phyloP scores from a whole-genome alignment of 2,329 filamentous ascomycete genomes.

The Coniochaeta sp. region DNA sequence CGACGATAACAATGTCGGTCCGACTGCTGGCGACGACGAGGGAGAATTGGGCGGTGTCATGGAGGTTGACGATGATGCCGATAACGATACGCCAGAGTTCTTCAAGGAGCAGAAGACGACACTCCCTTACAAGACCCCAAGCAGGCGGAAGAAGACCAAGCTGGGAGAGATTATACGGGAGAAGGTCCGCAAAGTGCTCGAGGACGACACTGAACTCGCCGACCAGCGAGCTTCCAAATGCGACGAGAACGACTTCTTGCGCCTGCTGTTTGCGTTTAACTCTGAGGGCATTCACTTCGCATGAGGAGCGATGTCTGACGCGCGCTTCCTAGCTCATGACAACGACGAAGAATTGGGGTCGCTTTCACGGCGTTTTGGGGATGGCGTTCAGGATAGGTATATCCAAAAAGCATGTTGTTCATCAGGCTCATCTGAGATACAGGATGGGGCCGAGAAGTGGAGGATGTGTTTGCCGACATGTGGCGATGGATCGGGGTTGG shows the following conservation, averaged over 20 bases:
- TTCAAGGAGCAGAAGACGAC: slow-evolving; percentile 60
- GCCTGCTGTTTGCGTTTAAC: slow-evolving; percentile 62
- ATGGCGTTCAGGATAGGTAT: neutral
- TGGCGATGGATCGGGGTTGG: neutral
- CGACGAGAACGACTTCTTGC: slow-evolving; percentile 88
- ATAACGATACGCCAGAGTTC: slow-evolving; percentile 73
- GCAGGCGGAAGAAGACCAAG: slow-evolving; percentile 70
- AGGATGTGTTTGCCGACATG: neutral
- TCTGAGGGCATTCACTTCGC: slow-evolving; percentile 90
- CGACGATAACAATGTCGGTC: slow-evolving; percentile 33
- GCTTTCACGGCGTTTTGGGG: neutral
- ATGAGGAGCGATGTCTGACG: slow-evolving; percentile 26
- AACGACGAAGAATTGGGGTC: neutral
- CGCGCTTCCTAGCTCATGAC: neutral
- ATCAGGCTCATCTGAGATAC: too few relatives aligned
- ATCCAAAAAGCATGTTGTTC: slow-evolving; percentile 2
- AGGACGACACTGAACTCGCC: slow-evolving; percentile 70
- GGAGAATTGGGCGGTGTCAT: slow-evolving; percentile 44
- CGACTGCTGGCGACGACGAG: slow-evolving; percentile 27
- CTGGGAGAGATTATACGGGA: slow-evolving; percentile 74
- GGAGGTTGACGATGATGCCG: slow-evolving; percentile 42
- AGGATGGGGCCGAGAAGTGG: neutral
- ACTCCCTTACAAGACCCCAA: slow-evolving; percentile 49
- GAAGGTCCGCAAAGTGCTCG: slow-evolving; percentile 80
- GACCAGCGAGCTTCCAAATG: slow-evolving; percentile 80